Conservation (phyloP, 164 flowering plant genomes). For the Warburgia ugandensis region DNA sequence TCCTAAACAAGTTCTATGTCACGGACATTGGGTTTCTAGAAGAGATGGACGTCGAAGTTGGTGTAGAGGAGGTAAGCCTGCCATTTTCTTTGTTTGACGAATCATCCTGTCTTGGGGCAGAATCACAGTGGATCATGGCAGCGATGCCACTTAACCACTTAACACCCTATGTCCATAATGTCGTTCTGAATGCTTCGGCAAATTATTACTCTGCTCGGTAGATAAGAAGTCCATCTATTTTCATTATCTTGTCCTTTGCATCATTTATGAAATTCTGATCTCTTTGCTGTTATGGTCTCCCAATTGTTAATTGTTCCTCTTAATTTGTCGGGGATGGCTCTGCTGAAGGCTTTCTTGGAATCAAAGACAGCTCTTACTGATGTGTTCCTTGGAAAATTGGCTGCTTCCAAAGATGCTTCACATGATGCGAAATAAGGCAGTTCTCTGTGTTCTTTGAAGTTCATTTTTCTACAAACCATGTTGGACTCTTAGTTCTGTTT, state of each 20-base stretch:
- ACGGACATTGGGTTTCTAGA: constrained; percentile 17
- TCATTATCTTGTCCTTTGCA: neutral
- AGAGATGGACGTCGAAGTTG: constrained; percentile 20
- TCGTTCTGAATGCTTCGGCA: too few species aligned
- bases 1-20: constrained; percentile 25
- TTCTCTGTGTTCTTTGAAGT: too few species aligned
- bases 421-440: too few species aligned
- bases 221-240: neutral
- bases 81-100: neutral
- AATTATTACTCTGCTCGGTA: neutral
- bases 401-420: too few species aligned
- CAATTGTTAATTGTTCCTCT: too few species aligned
- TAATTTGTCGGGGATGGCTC: constrained; percentile 2
- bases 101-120: too few species aligned
- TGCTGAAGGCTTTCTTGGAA: constrained; percentile 1
- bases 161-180: too few species aligned
- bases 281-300: neutral
- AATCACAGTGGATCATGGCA: too few species aligned
- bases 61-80: constrained; percentile 21
- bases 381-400: constrained; percentile 3
- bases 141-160: too few species aligned
- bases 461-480: too few species aligned
- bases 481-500: too few species aligned
- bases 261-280: too few species aligned
- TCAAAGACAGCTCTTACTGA: constrained; percentile 3